Evolutionary conservation across 2,329 filamentous ascomycete species (phyloP), one percentile per base, ranked within the genome.

Genomic region (Sporothrix pallida): DNA sequence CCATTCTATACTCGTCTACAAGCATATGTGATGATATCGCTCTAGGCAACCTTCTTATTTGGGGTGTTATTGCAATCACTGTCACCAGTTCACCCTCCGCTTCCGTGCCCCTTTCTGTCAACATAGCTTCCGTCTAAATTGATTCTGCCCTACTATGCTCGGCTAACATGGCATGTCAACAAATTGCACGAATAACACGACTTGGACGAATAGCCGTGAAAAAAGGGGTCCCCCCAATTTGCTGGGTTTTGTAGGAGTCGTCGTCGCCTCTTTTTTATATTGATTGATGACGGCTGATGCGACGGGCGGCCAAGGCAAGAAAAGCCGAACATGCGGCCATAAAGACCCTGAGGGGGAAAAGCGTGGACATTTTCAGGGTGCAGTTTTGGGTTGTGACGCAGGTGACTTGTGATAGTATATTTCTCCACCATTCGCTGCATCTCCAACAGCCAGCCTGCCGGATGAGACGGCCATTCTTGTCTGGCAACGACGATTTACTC

Each of bases 41-140:
- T 67, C 20, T 67, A 67, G 12, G 44, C 44, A 26, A 63, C 15
- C 46, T 50, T 67, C 12, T 67, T 67, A 50, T 50, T 67, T 67
- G 20, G 20, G 67, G 26, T 52, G 46, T 42, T 69, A 56, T 69
- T 42, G 65, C 23, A 5, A 3, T 10, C 48, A 37, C 31, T 6
- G 31, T 37, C 31, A 37, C 4, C 31, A 37, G 7, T 15, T 20
- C 65, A 54, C 6, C 44, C 26, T 69, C 67, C 67, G 67, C 54
- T 48, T 69, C 67, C 67, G 48, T 69, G 67, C 48, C 46, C 67
- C 17, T 37, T 68, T 69, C 46, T 54, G 67, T 6, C 67, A 54
- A 48, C 44, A 48, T 44, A 26, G 9, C 46, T 48, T 67, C 20
- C 23, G 48, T n/a, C 23, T 13, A 69, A 52, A 54, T 69, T 69